A percentile compares a stretch with the other conserved stretches of the same genome.
Evolutionary conservation across 768 basidiomycete species (phyloP).

Genomic region (Hygrocybe coccinea): DNA sequence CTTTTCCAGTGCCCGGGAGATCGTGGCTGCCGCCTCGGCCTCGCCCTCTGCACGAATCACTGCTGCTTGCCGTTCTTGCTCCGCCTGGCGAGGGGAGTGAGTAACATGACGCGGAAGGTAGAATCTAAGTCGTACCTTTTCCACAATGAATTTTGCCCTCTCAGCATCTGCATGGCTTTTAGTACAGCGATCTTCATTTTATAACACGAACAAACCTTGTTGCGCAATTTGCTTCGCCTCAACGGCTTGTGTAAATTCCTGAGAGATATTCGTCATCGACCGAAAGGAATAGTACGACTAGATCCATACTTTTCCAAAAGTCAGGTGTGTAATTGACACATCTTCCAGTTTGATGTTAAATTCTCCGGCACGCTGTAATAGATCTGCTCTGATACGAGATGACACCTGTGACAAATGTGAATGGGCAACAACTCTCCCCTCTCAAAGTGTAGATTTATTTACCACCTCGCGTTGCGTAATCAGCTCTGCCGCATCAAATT

Average conservation of each 20-base stretch:
- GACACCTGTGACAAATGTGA: conserved; percentile 54
- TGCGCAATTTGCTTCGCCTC: conserved; percentile 99
- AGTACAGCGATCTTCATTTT: conserved; percentile 2
- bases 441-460: conserved; percentile 26
- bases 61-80: conserved; percentile 97
- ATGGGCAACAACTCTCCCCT: neutral
- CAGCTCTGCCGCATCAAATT: conserved; percentile 94
- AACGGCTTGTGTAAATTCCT: conserved; percentile 97
- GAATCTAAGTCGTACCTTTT: conserved; percentile 60
- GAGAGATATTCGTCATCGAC: conserved; percentile 2
- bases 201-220: conserved; percentile 59
- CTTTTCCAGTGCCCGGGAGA: conserved; percentile 84
- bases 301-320: conserved; percentile 70
- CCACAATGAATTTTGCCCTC: conserved; percentile 97
- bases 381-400: conserved; percentile 85
- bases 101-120: neutral
- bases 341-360: conserved; percentile 96
- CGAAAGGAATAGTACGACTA: neutral
- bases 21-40: conserved; percentile 93
- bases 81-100: conserved; percentile 55
- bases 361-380: conserved; percentile 89
- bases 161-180: conserved; percentile 70
- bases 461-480: conserved; percentile 98
- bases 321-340: conserved; percentile 91
- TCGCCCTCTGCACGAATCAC: conserved; percentile 98